Base-by-base conservation (phyloP, 164 flowering plant species). In the Stephania yunnanensis region DNA sequence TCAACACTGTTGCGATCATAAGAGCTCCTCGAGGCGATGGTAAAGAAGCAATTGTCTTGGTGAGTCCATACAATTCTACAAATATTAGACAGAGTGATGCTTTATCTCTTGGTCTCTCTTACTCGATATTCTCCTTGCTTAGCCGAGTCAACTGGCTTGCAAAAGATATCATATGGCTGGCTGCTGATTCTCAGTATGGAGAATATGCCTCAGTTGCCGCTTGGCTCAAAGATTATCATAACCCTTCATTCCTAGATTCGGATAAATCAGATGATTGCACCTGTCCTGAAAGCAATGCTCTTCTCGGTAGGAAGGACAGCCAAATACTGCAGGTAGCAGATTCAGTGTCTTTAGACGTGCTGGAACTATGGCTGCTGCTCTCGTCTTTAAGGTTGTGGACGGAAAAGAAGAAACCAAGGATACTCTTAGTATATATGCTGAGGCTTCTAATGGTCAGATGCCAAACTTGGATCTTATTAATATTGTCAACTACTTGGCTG, bases 361-460 rank as follows among this genome's bases (percentile, higher is more conserved):
- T 79, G 99, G 99, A 73, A 94, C 99, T 69, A 91, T 95, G 95
- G 98, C 98, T 76, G 97, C 99, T 80, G 98, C 97, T 29, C 87
- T 96, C 72, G 91, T 93, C 70, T 75, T 94, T 71, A 92, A 94
- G 84, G 90, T 96, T 84, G 75, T 77, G 15, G 86, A 89, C 77
- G 79, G 76, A 78, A 83, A 79, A 46, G 80, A 79, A 65, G 73
- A 75, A 31, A 77, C 70, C 53, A 82, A 76, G 75, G 97, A 94
- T 77, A 83, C 86, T 72, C 86, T 96, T 61, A 87, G 83, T 70
- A 87, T 92, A 70, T 90, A 86, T 85, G 95, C 99, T 69, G 97
- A 96, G 83, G 97, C 97, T 81, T 91, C 98, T 30, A 96, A 96
- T 81, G 98, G 99, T 22, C 99, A 96, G 88, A 96, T 96, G 99